These are phyloP conservation scores for Flaveria floridana DNA, from an alignment of 140 eudicot species.

Conservation along the genomic window DNA sequence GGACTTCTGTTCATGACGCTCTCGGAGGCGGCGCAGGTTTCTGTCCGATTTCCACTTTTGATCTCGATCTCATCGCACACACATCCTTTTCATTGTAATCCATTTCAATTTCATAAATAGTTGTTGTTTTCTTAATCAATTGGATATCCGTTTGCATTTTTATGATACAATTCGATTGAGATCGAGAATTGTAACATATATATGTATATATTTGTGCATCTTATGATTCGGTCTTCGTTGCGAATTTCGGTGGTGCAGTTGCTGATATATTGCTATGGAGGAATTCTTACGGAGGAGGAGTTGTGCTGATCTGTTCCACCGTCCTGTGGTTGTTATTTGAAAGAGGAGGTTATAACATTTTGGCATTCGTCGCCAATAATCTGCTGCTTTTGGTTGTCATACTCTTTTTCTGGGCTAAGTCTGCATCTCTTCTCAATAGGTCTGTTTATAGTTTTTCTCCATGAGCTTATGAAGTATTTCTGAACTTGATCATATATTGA, in stretches of 20 bases:
- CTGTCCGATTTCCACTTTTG: conserved; percentile 3
- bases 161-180: conserved; percentile 7
- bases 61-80: background rate
- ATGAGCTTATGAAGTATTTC: too few species aligned
- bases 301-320: conserved; percentile 48
- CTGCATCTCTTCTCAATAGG: conserved; percentile 92
- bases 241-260: conserved; percentile 51
- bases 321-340: conserved; percentile 68
- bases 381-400: conserved; percentile 72
- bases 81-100: conserved; percentile 19
- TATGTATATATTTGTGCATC: background rate
- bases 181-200: conserved; percentile 6
- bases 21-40: conserved; percentile 94
- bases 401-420: conserved; percentile 92
- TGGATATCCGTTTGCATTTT: background rate
- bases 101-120: background rate
- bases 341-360: conserved; percentile 63
- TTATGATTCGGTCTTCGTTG: conserved; percentile 15
- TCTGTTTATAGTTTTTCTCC: too few species aligned
- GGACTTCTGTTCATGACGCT: conserved; percentile 58
- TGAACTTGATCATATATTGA: too few species aligned
- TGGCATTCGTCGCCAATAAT: conserved; percentile 61
- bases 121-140: conserved; percentile 1
- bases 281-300: conserved; percentile 44
- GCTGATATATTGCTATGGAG: conserved; percentile 91